A percentile compares a stretch with the other conserved stretches of the same genome.
Evolutionary conservation across 306 rosid species (phyloP).

Genomic region (Trichosanthes truncata): DNA sequence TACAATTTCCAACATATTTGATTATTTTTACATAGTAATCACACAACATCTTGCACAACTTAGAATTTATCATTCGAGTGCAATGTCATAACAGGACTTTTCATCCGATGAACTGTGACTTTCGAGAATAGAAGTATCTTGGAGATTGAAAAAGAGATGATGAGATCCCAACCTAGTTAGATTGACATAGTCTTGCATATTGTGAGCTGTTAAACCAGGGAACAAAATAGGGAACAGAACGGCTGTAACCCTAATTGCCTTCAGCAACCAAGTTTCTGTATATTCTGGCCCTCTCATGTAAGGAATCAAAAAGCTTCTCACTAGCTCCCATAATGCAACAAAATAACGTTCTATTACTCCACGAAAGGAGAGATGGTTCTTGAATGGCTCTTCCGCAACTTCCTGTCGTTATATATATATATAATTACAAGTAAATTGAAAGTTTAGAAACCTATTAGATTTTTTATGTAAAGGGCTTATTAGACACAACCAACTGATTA

Average conservation of each 20-base stretch:
- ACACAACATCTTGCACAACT: neutral
- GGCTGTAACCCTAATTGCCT: constrained; percentile 38
- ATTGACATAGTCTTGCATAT: constrained; percentile 67
- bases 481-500: too few relatives aligned
- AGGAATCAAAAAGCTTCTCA: constrained; percentile 57
- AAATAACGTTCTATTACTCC: constrained; percentile 31
- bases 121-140: neutral
- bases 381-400: constrained; percentile 56
- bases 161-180: constrained; percentile 40
- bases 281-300: constrained; percentile 28
- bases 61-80: neutral
- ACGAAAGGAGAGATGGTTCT: constrained; percentile 33
- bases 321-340: constrained; percentile 41
- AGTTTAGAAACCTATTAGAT: too few relatives aligned
- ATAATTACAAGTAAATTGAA: neutral
- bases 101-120: neutral
- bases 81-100: neutral
- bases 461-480: too few relatives aligned
- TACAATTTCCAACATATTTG: too few relatives aligned
- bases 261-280: constrained; percentile 41
- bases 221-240: constrained; percentile 40
- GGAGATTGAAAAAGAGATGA: neutral
- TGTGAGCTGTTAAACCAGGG: constrained; percentile 55
- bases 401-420: constrained; percentile 34
- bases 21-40: too few relatives aligned